Base-by-base conservation (phyloP, 2,329 filamentous ascomycete species). In the Apiospora malaysiana region DNA sequence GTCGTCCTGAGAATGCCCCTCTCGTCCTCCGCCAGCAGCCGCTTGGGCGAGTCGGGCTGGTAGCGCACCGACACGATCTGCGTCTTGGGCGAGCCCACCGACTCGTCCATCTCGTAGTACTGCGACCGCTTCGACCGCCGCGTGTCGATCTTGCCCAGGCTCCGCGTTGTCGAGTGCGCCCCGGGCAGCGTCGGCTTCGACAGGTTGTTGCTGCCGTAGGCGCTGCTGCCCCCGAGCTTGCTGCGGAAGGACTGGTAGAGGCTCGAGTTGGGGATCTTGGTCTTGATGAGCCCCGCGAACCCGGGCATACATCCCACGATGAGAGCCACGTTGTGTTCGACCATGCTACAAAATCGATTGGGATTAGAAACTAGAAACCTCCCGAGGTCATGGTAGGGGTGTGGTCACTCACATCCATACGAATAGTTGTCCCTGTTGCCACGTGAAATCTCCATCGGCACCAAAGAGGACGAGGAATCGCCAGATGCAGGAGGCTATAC, bases 251-350 rank as follows among this genome's bases (percentile, higher is more conserved):
- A 14, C 9, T 63, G 25, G 56, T 32, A 47, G 21, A 47, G 21
- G 46, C 46, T 47, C 18, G 46, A 47, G 46, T 47, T 63, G 12
- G 56, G 32, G 56, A 27, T 63, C 25, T 37, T 40, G 3, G 56
- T 40, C 56, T 32, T 40, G 25, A 32, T 27, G 25, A 66, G 63
- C 14, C 47, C 68, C 12, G 70, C 56, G 23, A 73, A 68, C 1
- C 66, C 73, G 0, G 73, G 71, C 40, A 71, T 69, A 2, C 68
- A 75, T 49, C 71, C 70, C 4, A 74, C 71, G 21, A 73, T 72
- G 49, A 75, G 72, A 10, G 74, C 72, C 7, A 74, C 66, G 51
- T 74, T 75, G 70, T 72, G 65, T 59, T 75, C 74, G 12, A 73
- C 73, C 1, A 73, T 45, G 7, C 73, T 75, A 46, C n/a, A 25